A percentile compares a stretch with the other conserved stretches of the same genome.
Conservation (phyloP, 208 protist genomes). For the Trypanosoma congolense region DNA sequence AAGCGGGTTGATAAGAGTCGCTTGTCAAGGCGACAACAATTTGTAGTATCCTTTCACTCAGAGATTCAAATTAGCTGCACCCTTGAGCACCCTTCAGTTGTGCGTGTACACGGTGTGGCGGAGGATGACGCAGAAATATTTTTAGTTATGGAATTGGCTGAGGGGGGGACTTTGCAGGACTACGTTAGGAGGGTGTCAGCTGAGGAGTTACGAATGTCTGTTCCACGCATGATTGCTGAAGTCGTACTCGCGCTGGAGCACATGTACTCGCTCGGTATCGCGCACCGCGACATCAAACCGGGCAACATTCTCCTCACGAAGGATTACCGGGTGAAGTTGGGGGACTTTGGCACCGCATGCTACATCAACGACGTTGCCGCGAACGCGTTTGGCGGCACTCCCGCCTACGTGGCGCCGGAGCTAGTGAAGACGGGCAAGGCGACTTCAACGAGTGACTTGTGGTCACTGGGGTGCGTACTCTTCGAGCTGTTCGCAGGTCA, state of each 20-base stretch:
- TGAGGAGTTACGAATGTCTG: conserved; percentile 47
- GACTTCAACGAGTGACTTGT: conserved; percentile 74
- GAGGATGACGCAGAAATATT: conserved; percentile 49
- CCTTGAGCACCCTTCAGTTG: conserved; percentile 62
- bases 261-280: conserved; percentile 49
- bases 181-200: conserved; percentile 54
- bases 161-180: conserved; percentile 54
- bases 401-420: conserved; percentile 77
- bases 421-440: conserved; percentile 49
- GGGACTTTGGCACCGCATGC: conserved; percentile 78
- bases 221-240: conserved; percentile 70
- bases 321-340: conserved; percentile 70
- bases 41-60: conserved; percentile 47
- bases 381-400: conserved; percentile 62
- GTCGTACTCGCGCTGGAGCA: conserved; percentile 80
- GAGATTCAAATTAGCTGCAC: conserved; percentile 59
- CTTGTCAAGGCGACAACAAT: conserved; percentile 29
- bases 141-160: conserved; percentile 80
- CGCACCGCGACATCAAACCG: conserved; percentile 85
- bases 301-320: conserved; percentile 75
- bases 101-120: conserved; percentile 60
- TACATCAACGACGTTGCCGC: conserved; percentile 37
- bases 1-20: conserved; percentile 67
- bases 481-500: conserved; percentile 62
- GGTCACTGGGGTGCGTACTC: conserved; percentile 74